Conservation (phyloP, 73 alveolate species). For the Urostyla sp. region DNA sequence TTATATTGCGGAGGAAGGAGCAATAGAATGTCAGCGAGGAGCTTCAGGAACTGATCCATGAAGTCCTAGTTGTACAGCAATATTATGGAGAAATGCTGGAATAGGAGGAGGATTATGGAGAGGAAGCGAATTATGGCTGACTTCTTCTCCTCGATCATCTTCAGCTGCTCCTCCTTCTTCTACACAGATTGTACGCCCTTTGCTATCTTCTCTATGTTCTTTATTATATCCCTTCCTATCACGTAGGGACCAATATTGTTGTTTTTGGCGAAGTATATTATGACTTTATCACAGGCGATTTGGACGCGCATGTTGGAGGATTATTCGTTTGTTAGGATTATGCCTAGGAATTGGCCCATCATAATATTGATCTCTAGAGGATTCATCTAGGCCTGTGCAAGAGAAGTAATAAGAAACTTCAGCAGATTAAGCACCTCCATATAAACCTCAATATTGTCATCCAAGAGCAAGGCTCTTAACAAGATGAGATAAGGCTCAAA, state of each 20-base stretch:
- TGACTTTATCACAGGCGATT: slow-evolving; percentile 71
- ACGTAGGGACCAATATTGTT: slow-evolving; percentile 75
- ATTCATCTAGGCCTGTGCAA: slow-evolving; percentile 65
- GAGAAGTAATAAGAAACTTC: slow-evolving; percentile 35
- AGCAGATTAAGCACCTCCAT: slow-evolving; percentile 56
- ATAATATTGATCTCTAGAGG: slow-evolving; percentile 65
- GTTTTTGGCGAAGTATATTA: slow-evolving; percentile 68
- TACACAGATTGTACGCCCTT: slow-evolving; percentile 35
- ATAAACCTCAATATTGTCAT: slow-evolving; percentile 61
- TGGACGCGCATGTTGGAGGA: slow-evolving; percentile 53
- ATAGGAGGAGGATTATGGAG: slow-evolving; percentile 44
- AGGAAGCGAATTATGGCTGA: slow-evolving; percentile 54
- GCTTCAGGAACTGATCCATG: slow-evolving; percentile 47
- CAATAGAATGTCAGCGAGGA: slow-evolving; percentile 44
- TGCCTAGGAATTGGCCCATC: slow-evolving; percentile 67
- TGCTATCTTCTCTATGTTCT: slow-evolving; percentile 55
- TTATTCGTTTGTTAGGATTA: slow-evolving; percentile 62
- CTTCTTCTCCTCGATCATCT: slow-evolving; percentile 54
- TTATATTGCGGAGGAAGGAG: not conserved
- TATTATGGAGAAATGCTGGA: slow-evolving; percentile 65
- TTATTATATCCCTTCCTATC: slow-evolving; percentile 66
- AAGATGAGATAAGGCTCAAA: slow-evolving; percentile 64
- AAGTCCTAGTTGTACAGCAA: slow-evolving; percentile 66
- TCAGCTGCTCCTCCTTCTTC: slow-evolving; percentile 21
- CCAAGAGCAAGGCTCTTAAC: slow-evolving; percentile 57